phyloP scores from a whole-genome alignment of 768 basidiomycete species.

The Pulveroboletus sp. region DNA sequence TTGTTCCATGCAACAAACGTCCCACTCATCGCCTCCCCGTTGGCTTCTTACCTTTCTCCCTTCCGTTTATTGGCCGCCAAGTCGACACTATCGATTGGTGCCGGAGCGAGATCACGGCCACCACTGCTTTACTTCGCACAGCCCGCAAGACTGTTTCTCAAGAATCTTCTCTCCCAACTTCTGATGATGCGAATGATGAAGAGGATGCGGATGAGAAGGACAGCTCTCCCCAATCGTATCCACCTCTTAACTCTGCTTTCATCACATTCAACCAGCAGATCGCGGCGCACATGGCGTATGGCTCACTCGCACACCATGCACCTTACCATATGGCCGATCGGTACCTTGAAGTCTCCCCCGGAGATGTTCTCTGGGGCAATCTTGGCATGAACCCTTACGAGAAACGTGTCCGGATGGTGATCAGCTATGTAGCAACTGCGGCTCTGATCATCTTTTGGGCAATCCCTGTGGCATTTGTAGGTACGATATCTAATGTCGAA shows the following conservation, averaged over 20 bases:
- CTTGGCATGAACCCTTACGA: slow-evolving; percentile 89
- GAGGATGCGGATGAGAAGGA: slow-evolving; percentile 11
- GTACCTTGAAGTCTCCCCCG: slow-evolving; percentile 79
- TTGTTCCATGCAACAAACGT: slow-evolving; percentile 68
- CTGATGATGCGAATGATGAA: slow-evolving; percentile 24
- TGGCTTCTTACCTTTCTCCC: slow-evolving; percentile 50
- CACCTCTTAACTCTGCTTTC: slow-evolving; percentile 70
- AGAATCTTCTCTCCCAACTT: slow-evolving; percentile 12
- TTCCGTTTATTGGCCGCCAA: slow-evolving; percentile 75
- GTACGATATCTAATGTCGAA: slow-evolving; percentile 77
- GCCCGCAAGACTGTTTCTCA: slow-evolving; percentile 35
- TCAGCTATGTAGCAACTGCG: slow-evolving; percentile 73
- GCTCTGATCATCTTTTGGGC: slow-evolving; percentile 87
- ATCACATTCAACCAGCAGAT: slow-evolving; percentile 91
- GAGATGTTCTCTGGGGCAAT: slow-evolving; percentile 91
- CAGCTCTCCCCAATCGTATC: slow-evolving; percentile 39
- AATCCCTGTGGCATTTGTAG: slow-evolving; percentile 83
- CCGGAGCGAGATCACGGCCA: slow-evolving; percentile 62
- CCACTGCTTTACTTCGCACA: slow-evolving; percentile 49
- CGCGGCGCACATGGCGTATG: slow-evolving; percentile 82
- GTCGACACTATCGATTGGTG: slow-evolving; percentile 95
- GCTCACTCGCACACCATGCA: slow-evolving; percentile 71
- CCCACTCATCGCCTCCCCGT: slow-evolving; percentile 70
- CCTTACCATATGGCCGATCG: slow-evolving; percentile 77
- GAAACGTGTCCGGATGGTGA: slow-evolving; percentile 55